Base-by-base conservation (phyloP, 1,284 basidiomycete genomes). In the Dichomitus squalens region DNA sequence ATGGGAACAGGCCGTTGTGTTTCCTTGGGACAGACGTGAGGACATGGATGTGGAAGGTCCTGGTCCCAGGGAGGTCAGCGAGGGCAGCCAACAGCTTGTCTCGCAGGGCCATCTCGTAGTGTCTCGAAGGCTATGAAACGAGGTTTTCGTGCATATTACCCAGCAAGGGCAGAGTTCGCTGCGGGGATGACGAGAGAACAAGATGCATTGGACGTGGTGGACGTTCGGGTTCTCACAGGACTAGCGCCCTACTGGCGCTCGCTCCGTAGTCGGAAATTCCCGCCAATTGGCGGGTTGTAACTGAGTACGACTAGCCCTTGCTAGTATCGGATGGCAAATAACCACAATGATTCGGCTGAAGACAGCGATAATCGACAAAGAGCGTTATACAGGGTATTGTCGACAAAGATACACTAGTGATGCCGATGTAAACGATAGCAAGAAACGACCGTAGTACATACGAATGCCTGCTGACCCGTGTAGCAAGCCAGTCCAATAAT, bases 21-120 rank as follows among this genome's bases (percentile, higher is more conserved):
- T 87, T 88, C 54, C 86, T 83, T 3, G 92, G 87, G 0, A 85
- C 73, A 4, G 92, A 89, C 31, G 86, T 77, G 54, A 96, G 83
- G 58, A 89, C 85, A 62, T 92, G 88, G 41, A 96, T 59, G 61
- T 88, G 85, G 65, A 94, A 86, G 44, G 79, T 76, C 51, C 91
- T 86, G 16, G 82, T 80, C 2, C 87, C 90, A 3, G 88, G 86
- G 12, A 90, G 71, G 18, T 64, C 66, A 11, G 76, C 66, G 49
- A 96, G 82, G 1, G 83, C 76, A 4, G 74, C 70, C 46, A 90
- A 76, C 36, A 95, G 78, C 40, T 80, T 75, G 72, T 90, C 87
- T 56, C 90, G 84, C 9, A 95, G 81, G 68, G 68, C 72, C 67
- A 72, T 72, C 18, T 49, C 51, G 9, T 7, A 38, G 12, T 14